These are phyloP conservation scores for Oldenlandia corymbosa DNA, from an alignment of 257 asterid genomes.

Conservation along the genomic window DNA sequence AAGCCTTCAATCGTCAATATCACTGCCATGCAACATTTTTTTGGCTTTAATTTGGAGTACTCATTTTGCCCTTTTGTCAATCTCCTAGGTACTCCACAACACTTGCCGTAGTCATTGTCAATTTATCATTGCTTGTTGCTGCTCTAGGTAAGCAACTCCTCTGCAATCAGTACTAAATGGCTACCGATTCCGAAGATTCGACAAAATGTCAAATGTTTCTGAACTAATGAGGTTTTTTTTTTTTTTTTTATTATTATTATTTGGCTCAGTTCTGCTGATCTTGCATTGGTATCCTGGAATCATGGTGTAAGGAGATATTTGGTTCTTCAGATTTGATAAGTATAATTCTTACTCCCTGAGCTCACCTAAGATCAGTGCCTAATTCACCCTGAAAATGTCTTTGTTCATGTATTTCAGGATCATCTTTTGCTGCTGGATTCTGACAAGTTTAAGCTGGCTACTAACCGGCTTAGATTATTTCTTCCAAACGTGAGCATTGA, in stretches of 20 bases:
- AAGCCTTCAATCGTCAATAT: conserved; percentile 6
- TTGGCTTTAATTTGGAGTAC: neutral
- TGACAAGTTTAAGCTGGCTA: conserved; percentile 46
- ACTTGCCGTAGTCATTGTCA: conserved; percentile 32
- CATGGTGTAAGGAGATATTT: conserved; percentile 34
- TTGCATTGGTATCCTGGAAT: conserved; percentile 46
- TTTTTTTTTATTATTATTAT: no score
- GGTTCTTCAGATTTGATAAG: neutral
- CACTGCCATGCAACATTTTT: neutral
- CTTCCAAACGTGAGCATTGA: conserved; percentile 40
- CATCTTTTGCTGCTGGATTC: conserved; percentile 47
- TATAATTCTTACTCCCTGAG: neutral
- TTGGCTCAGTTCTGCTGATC: conserved; percentile 48
- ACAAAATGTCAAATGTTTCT: neutral
- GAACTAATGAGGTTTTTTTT: no score
- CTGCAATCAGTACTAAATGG: neutral
- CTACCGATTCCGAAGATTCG: neutral
- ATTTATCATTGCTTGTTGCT: conserved; percentile 36
- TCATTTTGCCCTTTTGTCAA: neutral
- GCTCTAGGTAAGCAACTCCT: conserved; percentile 37
- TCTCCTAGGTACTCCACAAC: conserved; percentile 36
- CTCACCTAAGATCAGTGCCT: neutral
- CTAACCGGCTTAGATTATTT: conserved; percentile 45
- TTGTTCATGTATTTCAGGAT: conserved; percentile 26
- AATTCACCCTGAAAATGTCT: neutral